A percentile compares a stretch with the other conserved stretches of the same genome.
Evolutionary conservation across 23 red algal genomes (phyloP).

Genomic region (Gracilariopsis chorda): DNA sequence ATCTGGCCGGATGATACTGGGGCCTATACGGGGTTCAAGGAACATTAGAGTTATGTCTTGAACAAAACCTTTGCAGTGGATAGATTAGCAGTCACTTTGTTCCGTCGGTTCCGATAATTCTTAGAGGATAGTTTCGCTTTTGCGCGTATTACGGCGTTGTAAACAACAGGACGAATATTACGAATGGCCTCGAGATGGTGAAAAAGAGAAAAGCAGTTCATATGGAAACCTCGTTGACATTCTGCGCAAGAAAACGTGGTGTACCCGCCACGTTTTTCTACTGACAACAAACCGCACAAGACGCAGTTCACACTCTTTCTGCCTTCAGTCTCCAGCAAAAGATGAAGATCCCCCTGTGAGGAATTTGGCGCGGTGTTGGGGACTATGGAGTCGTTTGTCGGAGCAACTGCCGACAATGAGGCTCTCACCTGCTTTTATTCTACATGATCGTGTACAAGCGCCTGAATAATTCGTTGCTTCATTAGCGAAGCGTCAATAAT

Average conservation of each 20-base stretch:
- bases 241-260: not conserved
- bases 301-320: not conserved
- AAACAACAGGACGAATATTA: not conserved
- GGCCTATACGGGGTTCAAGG: not conserved
- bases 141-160: not conserved
- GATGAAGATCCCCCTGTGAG: too few species aligned
- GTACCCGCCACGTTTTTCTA: not conserved
- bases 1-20: not conserved
- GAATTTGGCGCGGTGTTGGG: too few species aligned
- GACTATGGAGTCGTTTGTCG: too few species aligned
- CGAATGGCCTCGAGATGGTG: not conserved
- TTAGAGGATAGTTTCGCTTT: not conserved
- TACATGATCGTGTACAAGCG: not conserved
- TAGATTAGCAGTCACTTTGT: not conserved
- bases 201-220: not conserved
- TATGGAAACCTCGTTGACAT: not conserved
- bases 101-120: not conserved
- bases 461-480: not conserved
- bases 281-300: not conserved
- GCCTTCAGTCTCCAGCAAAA: not conserved
- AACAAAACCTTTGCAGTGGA: not conserved
- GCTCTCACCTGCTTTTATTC: not conserved
- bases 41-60: not conserved
- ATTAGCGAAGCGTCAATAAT: not conserved
- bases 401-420: not conserved